Conservation (phyloP, 2,329 filamentous ascomycete species). For the Setomelanomma holmii region DNA sequence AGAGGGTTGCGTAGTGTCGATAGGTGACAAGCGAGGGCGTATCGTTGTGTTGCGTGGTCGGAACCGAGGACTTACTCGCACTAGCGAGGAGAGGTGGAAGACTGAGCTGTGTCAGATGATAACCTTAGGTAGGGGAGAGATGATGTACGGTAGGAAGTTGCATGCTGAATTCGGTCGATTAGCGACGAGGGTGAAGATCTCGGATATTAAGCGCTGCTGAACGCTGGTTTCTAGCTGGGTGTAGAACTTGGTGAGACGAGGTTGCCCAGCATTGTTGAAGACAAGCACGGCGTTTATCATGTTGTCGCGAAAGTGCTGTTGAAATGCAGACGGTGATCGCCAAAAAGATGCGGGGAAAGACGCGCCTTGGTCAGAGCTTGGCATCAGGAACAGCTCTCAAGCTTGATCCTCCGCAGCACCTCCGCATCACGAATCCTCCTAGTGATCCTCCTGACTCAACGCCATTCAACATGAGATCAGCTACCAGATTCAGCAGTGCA, state of each 20-base stretch:
- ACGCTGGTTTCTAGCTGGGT: conserved; percentile 97
- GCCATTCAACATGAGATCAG: conserved; percentile 28
- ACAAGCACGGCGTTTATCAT: conserved; percentile 99
- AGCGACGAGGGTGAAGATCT: conserved; percentile 95
- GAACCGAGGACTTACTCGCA: conserved; percentile 52
- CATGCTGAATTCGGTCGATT: conserved; percentile 91
- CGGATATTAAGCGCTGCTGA: conserved; percentile 93
- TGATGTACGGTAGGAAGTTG: conserved; percentile 82
- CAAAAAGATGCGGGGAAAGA: conserved; percentile 1
- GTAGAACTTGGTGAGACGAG: conserved; percentile 97
- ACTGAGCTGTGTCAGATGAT: conserved; percentile 59
- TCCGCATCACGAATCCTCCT: conserved; percentile 6
- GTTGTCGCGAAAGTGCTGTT: conserved; percentile 8
- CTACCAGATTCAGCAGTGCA: conserved; percentile 26
- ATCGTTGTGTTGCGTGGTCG: conserved; percentile 75
- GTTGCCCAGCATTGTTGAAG: conserved; percentile 98
- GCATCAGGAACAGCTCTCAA: neutral
- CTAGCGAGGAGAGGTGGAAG: conserved; percentile 68
- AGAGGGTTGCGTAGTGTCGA: conserved; percentile 96
- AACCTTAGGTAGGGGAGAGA: conserved; percentile 43
- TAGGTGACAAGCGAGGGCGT: conserved; percentile 95
- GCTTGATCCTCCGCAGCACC: neutral
- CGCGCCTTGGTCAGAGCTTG: neutral
- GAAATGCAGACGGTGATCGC: neutral
- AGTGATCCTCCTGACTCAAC: neutral